Conservation (phyloP, 345 rosid genomes). For the Aegle marmelos region DNA sequence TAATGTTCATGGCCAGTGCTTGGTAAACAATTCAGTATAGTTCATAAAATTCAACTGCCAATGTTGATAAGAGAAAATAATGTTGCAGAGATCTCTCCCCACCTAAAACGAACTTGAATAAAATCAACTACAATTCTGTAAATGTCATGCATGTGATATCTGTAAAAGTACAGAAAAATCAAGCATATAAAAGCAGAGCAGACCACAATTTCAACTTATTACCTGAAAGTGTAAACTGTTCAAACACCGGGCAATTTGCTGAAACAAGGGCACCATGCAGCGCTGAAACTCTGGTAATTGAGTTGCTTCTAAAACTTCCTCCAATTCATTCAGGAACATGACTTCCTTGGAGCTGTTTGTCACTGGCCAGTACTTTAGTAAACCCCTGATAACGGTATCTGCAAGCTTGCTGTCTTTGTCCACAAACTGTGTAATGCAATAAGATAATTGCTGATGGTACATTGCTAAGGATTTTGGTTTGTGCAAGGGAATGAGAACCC, state of each 20-base stretch:
- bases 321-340: slow-evolving; percentile 85
- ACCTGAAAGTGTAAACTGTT: slow-evolving; percentile 93
- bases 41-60: background rate
- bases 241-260: slow-evolving; percentile 67
- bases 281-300: slow-evolving; percentile 75
- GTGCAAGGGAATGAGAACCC: slow-evolving; percentile 75
- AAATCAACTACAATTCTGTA: background rate
- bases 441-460: slow-evolving; percentile 87
- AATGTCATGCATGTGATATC: background rate
- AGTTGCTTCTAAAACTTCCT: slow-evolving; percentile 84
- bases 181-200: slow-evolving; percentile 3
- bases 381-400: slow-evolving; percentile 69
- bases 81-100: background rate
- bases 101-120: background rate
- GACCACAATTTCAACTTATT: slow-evolving; percentile 6
- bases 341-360: slow-evolving; percentile 94
- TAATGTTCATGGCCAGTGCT: background rate
- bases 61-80: background rate
- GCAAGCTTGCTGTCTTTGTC: slow-evolving; percentile 92
- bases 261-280: slow-evolving; percentile 81
- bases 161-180: background rate
- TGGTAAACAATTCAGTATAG: background rate
- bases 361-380: slow-evolving; percentile 88
- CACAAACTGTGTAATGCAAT: slow-evolving; percentile 79
- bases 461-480: slow-evolving; percentile 76